Conservation (phyloP, 2,329 filamentous ascomycete species). For the Ophiosphaerella narmari region DNA sequence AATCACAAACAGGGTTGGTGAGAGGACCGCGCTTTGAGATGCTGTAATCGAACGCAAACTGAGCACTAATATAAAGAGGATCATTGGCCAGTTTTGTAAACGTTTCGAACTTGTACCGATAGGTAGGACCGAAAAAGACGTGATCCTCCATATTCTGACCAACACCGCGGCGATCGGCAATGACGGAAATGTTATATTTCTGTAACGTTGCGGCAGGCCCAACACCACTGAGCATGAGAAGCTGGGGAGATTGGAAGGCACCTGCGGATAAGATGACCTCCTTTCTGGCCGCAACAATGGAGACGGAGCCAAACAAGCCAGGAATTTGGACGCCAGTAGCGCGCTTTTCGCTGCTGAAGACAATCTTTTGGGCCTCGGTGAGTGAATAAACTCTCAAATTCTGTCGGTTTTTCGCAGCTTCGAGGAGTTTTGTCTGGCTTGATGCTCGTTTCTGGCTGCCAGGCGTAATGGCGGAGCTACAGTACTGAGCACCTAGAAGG, state of each 20-base stretch:
- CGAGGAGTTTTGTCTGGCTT: conserved; percentile 11
- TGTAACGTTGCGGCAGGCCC: conserved; percentile 29
- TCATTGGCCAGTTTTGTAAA: conserved; percentile 20
- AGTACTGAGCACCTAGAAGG: conserved; percentile 19
- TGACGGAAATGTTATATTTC: conserved; percentile 21
- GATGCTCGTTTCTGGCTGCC: conserved; percentile 12
- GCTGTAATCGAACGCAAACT: conserved; percentile 14
- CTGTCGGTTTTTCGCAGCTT: conserved; percentile 1
- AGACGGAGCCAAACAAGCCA: conserved; percentile 2
- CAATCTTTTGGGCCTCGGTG: conserved; percentile 28
- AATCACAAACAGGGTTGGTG: conserved; percentile 25
- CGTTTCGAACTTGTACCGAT: conserved; percentile 23
- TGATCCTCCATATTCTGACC: conserved; percentile 33
- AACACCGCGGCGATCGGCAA: conserved; percentile 28
- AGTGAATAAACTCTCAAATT: conserved; percentile 1
- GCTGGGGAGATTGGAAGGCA: conserved; percentile 50
- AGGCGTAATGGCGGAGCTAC: conserved; percentile 32
- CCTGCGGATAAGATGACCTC: conserved; percentile 54
- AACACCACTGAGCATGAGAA: conserved; percentile 46
- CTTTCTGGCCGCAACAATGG: conserved; percentile 36
- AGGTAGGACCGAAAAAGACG: conserved; percentile 25
- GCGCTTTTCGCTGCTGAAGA: conserved; percentile 35
- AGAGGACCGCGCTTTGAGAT: conserved; percentile 16
- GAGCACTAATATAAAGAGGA: conserved; percentile 17
- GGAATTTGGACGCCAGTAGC: conserved; percentile 28